A percentile compares a stretch with the other conserved stretches of the same genome.
These are phyloP conservation scores for Botrytis cinerea DNA, from an alignment of 2,329 filamentous ascomycete genomes.

Conservation along the genomic window DNA sequence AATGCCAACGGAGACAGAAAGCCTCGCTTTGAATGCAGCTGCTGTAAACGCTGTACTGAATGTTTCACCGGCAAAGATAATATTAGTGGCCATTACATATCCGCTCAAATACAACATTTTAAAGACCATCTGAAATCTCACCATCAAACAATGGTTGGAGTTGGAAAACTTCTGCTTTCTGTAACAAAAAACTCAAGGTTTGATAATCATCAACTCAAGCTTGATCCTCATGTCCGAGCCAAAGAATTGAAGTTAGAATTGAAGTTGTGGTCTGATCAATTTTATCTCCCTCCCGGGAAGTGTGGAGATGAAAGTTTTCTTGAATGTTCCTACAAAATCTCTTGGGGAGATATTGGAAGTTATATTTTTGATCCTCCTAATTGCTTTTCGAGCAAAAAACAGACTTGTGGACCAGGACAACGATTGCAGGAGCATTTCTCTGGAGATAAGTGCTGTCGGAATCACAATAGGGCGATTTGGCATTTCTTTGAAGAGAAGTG, in stretches of 20 bases:
- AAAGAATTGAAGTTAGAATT: not conserved
- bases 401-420: not conserved
- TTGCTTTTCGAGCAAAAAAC: not conserved
- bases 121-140: not conserved
- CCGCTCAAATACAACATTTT: too few relatives aligned
- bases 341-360: not conserved
- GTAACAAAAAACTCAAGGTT: not conserved
- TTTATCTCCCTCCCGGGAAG: accelerated
- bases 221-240: not conserved
- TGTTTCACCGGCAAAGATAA: not conserved
- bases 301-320: not conserved
- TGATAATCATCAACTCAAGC: not conserved
- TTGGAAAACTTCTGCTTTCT: not conserved
- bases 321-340: not conserved
- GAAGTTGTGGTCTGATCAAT: not conserved
- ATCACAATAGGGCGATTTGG: not conserved
- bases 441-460: not conserved
- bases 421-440: not conserved
- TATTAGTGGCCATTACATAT: too few relatives aligned
- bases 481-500: not conserved
- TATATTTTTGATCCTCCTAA: not conserved
- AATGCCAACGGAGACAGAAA: not conserved
- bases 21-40: not conserved
- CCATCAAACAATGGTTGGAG: not conserved
- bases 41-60: not conserved